Percentiles rank a stretch among this genome's conserved stretches.
These are phyloP conservation scores for Calonectria hawksworthii DNA, from an alignment of 2,329 filamentous ascomycete species.

Conservation along the genomic window DNA sequence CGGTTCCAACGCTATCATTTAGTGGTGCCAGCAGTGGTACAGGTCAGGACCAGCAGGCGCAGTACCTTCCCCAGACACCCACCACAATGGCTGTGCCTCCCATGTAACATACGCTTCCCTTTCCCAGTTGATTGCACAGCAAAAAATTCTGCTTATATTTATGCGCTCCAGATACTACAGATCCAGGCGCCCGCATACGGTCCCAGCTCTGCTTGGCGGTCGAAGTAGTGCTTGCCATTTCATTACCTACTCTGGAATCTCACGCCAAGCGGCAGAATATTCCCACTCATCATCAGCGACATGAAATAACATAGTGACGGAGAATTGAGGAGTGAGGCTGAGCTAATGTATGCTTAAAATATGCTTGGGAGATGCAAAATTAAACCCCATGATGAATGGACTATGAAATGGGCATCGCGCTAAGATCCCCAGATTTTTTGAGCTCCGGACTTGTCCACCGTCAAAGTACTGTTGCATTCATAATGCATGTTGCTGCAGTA, in stretches of 20 bases:
- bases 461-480: not conserved
- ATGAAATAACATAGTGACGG: not conserved
- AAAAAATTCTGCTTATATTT: not conserved
- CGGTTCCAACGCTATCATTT: not conserved
- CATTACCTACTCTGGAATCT: not conserved
- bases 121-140: not conserved
- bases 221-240: not conserved
- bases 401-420: not conserved
- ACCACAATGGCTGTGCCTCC: not conserved
- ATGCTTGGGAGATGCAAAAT: not conserved
- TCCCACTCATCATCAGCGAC: not conserved
- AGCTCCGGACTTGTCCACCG: not conserved
- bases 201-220: no score
- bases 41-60: no score
- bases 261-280: not conserved
- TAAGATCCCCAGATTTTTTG: not conserved
- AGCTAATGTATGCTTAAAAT: not conserved
- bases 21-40: no score
- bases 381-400: not conserved
- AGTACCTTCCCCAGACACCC: no score
- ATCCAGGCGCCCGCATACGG: no score
- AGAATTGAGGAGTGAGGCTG: not conserved
- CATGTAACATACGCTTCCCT: not conserved
- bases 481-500: not conserved
- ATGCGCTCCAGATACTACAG: not conserved